Base-by-base conservation (phyloP, 495 filamentous ascomycete genomes). In the Neurospora sp. region DNA sequence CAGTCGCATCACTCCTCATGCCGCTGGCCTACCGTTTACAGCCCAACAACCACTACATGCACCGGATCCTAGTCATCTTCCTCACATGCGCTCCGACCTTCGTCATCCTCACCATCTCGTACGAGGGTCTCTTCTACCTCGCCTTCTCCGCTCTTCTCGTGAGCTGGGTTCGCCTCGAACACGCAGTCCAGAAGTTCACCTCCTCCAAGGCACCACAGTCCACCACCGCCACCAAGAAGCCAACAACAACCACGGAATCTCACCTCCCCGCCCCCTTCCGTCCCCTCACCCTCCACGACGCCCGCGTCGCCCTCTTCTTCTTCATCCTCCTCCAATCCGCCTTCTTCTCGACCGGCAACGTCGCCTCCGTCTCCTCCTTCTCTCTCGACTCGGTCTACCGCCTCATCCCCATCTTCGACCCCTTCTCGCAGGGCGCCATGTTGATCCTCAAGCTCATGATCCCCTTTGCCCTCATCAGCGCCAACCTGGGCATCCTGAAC, bases 301-400 rank as follows among this genome's bases (percentile, higher is more conserved):
- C 91, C 38, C 93, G 96, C 54, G 90, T 96, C 40, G 90, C 94
- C 11, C 87, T 98, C 23, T 98, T 98, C 87, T 98, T 98, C 88
- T 91, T 98, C 78, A 93, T 92, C 78, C 88, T 99, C 14, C 87
- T 99, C 18, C 95, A 98, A 82, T 92, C 94, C 31, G 96, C 92
- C 42, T 99, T 99, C 86, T 99, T 99, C 87, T 91, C 91, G 83
- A 97, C 95, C 3, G 96, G 96, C 75, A 99, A 99, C 83, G 90
- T 99, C 70, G 96, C 96, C 6, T 97, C 94, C 6, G 82, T 99
- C 72, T 97, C 95, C 40, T 93, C 95, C 9, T 99, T 99, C 88
- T 94, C 91, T 44, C 87, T 99, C 20, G 96, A 98, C 69, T 93
- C 90, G 79, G 96, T 99, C 37, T 89, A 86, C 83, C 92, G 96